Conservation (phyloP, 2,329 filamentous ascomycete species). For the Arthrobotrys musiformis region DNA sequence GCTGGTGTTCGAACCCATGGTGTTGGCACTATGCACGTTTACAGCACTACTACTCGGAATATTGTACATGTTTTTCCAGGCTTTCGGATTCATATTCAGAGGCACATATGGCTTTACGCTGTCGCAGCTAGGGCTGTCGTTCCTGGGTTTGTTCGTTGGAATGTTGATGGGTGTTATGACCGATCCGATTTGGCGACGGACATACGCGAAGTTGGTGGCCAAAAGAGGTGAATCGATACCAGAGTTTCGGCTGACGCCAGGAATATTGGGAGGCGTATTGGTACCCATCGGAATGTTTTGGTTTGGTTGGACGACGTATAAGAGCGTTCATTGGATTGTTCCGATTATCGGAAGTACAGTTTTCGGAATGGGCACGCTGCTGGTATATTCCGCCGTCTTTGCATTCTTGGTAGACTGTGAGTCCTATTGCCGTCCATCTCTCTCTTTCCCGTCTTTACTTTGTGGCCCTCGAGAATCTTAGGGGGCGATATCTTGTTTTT, state of each 20-base stretch:
- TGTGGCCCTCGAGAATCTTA: not conserved
- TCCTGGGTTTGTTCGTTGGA: constrained; percentile 76
- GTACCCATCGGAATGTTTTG: constrained; percentile 86
- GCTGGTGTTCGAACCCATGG: constrained; percentile 85
- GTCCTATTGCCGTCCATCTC: constrained; percentile 63
- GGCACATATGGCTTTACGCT: constrained; percentile 79
- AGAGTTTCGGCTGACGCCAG: constrained; percentile 83
- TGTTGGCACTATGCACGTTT: constrained; percentile 80
- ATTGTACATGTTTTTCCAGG: constrained; percentile 89
- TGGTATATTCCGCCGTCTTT: constrained; percentile 85
- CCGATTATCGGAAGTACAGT: constrained; percentile 78
- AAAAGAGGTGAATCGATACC: constrained; percentile 76
- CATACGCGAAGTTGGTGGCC: constrained; percentile 70
- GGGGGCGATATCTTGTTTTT: constrained; percentile 58
- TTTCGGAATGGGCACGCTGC: constrained; percentile 77
- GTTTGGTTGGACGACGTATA: constrained; percentile 86
- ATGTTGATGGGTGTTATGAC: constrained; percentile 73
- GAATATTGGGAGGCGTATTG: constrained; percentile 77
- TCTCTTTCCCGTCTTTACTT: constrained; percentile 41
- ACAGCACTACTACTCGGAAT: constrained; percentile 87
- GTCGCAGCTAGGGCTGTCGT: constrained; percentile 82
- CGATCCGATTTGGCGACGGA: constrained; percentile 74
- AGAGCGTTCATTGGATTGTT: constrained; percentile 78
- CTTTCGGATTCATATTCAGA: constrained; percentile 82
- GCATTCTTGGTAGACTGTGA: constrained; percentile 78